A percentile compares a stretch with the other conserved stretches of the same genome.
Conservation (phyloP, 495 filamentous ascomycete genomes). For the Hypomontagnella monticulosa region DNA sequence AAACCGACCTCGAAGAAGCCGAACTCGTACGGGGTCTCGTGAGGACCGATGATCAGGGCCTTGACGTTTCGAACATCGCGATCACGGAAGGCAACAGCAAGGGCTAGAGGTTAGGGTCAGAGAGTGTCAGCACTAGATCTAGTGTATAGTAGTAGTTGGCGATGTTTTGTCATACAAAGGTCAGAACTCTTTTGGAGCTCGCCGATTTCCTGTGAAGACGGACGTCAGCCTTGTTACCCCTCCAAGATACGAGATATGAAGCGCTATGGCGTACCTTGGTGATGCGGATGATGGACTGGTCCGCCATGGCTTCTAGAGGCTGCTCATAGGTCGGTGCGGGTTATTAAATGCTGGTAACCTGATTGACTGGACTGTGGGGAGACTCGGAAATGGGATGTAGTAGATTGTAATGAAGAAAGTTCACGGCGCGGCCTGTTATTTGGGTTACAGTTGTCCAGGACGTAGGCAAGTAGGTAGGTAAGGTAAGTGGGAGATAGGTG, state of each 20-base stretch:
- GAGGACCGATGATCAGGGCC: slow-evolving; percentile 90
- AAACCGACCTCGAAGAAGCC: slow-evolving; percentile 89
- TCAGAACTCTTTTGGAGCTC: slow-evolving; percentile 84
- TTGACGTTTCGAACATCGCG: slow-evolving; percentile 87
- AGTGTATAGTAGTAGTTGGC: slow-evolving; percentile 6
- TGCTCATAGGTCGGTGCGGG: slow-evolving; percentile 26
- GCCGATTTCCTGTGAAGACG: slow-evolving; percentile 72
- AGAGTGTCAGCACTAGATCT: slow-evolving; percentile 20
- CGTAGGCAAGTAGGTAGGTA: slow-evolving; percentile 5
- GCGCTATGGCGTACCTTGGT: slow-evolving; percentile 67
- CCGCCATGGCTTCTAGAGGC: slow-evolving; percentile 66
- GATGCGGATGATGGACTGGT: slow-evolving; percentile 87
- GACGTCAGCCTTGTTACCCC: slow-evolving; percentile 52
- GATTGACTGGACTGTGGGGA: not conserved
- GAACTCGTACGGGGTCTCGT: slow-evolving; percentile 95
- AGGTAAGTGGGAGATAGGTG: slow-evolving; percentile 7
- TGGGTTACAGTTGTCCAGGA: slow-evolving; percentile 27
- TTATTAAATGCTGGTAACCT: not conserved
- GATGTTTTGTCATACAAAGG: slow-evolving; percentile 68
- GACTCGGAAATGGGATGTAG: not conserved
- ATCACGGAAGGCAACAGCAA: slow-evolving; percentile 87
- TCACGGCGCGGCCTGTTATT: slow-evolving; percentile 19
- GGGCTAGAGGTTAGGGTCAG: slow-evolving; percentile 59
- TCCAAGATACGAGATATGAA: slow-evolving; percentile 24
- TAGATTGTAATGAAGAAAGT: not conserved